phyloP scores from a whole-genome alignment of 306 rosid species.

The Senna siamea region DNA sequence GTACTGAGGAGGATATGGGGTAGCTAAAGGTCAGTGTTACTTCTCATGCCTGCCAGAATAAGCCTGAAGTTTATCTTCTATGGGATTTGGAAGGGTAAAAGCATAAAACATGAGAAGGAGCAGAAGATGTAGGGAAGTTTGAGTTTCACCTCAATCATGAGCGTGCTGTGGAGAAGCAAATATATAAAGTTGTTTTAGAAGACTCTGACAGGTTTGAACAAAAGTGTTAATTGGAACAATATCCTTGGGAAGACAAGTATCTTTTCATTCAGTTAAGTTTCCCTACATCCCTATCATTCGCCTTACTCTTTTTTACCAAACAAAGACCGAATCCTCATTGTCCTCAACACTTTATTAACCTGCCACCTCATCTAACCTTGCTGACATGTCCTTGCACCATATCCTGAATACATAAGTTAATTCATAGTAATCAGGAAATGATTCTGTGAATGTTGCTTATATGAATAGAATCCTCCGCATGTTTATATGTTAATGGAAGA shows the following conservation, averaged over 20 bases:
- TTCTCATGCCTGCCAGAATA: slow-evolving; percentile 53
- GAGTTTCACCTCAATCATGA: slow-evolving; percentile 83
- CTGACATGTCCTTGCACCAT: slow-evolving; percentile 48
- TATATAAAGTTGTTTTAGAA: slow-evolving; percentile 76
- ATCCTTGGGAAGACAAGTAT: slow-evolving; percentile 91
- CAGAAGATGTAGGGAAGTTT: slow-evolving; percentile 68
- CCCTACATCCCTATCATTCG: slow-evolving; percentile 59
- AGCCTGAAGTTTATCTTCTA: slow-evolving; percentile 53
- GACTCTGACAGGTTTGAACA: slow-evolving; percentile 87
- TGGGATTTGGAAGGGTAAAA: slow-evolving; percentile 70
- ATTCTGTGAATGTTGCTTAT: not conserved
- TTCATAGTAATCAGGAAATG: not conserved
- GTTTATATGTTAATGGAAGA: too few species aligned
- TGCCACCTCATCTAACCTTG: slow-evolving; percentile 49
- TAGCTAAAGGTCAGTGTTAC: slow-evolving; percentile 40
- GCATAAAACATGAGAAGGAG: slow-evolving; percentile 57
- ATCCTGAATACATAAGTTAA: slow-evolving; percentile 5
- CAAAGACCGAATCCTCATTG: slow-evolving; percentile 48
- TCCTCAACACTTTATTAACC: slow-evolving; percentile 40
- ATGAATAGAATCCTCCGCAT: too few species aligned
- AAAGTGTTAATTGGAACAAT: slow-evolving; percentile 82
- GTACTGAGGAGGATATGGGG: slow-evolving; percentile 7
- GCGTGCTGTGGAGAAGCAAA: slow-evolving; percentile 66
- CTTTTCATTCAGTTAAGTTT: slow-evolving; percentile 61
- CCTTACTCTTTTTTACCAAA: slow-evolving; percentile 63